Percentiles rank a stretch among this genome's conserved stretches.
phyloP scores from a whole-genome alignment of 1,284 basidiomycete genomes.

The Ganoderma multipileum region DNA sequence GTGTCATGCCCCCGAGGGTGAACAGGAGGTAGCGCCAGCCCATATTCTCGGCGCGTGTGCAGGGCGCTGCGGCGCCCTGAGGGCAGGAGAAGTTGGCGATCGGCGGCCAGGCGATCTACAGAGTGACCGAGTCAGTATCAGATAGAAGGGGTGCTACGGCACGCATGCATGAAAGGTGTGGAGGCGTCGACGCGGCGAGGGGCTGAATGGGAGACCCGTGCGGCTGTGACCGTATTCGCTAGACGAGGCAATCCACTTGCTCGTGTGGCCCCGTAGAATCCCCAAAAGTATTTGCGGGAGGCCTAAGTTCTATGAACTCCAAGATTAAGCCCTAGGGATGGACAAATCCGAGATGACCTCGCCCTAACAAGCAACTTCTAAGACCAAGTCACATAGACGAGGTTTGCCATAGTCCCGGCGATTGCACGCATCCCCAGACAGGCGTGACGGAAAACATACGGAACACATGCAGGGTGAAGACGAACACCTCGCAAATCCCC shows the following conservation, averaged over 20 bases:
- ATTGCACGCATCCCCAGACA: neutral
- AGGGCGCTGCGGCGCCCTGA: conserved; percentile 38
- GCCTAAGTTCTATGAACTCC: neutral
- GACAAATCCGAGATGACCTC: neutral
- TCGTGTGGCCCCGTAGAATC: neutral
- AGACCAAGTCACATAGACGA: neutral
- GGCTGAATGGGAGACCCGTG: conserved; percentile 26
- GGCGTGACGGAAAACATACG: neutral
- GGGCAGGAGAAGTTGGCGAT: conserved; percentile 57
- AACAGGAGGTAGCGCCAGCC: conserved; percentile 68
- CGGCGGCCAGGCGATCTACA: conserved; percentile 55
- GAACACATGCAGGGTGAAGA: neutral
- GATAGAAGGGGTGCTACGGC: neutral
- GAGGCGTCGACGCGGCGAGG: conserved; percentile 18
- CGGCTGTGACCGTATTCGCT: conserved; percentile 20
- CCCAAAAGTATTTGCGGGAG: neutral
- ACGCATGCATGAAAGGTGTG: neutral
- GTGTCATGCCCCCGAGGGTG: conserved; percentile 54
- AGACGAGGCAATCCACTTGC: neutral
- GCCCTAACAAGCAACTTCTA: neutral
- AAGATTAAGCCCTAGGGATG: neutral
- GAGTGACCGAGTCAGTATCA: neutral
- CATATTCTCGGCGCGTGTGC: conserved; percentile 52
- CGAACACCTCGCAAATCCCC: neutral
- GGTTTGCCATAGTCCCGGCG: neutral